Evolutionary conservation across 805 yeast species (phyloP).

Genomic region (Candida corydali): DNA sequence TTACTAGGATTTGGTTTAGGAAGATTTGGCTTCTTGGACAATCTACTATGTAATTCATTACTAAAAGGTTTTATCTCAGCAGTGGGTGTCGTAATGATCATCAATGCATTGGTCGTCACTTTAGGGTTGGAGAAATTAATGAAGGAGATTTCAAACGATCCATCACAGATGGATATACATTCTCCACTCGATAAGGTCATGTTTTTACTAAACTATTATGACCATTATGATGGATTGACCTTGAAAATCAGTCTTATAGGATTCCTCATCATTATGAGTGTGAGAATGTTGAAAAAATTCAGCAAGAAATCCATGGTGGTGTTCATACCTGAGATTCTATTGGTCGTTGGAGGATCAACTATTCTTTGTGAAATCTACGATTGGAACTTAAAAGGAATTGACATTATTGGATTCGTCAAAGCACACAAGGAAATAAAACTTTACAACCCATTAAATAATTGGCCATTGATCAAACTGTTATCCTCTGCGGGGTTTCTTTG

Average conservation of each 20-base stretch:
- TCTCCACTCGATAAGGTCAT: slow-evolving; percentile 67
- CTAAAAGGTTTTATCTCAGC: slow-evolving; percentile 43
- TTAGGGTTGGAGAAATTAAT: slow-evolving; percentile 57
- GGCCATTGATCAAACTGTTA: slow-evolving; percentile 51
- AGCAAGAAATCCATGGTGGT: slow-evolving; percentile 33
- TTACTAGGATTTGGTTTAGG: slow-evolving; percentile 70
- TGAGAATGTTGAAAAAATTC: slow-evolving; percentile 35
- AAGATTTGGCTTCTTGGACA: slow-evolving; percentile 71
- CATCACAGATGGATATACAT: slow-evolving; percentile 32
- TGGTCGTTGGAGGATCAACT: slow-evolving; percentile 65
- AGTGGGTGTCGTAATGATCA: slow-evolving; percentile 42
- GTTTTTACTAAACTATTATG: slow-evolving; percentile 50
- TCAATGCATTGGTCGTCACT: slow-evolving; percentile 67
- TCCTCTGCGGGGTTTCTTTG: slow-evolving; percentile 68
- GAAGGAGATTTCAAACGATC: slow-evolving; percentile 32
- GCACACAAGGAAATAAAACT: slow-evolving; percentile 46
- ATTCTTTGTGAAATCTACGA: slow-evolving; percentile 42
- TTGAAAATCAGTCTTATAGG: slow-evolving; percentile 54
- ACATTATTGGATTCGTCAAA: slow-evolving; percentile 64
- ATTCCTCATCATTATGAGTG: slow-evolving; percentile 44
- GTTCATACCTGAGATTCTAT: slow-evolving; percentile 80
- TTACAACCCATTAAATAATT: slow-evolving; percentile 53
- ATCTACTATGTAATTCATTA: slow-evolving; percentile 36
- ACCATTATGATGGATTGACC: slow-evolving; percentile 54
- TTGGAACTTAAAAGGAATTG: slow-evolving; percentile 56